Conservation (phyloP, 495 filamentous ascomycete genomes). For the Aspergillus biplanus region DNA sequence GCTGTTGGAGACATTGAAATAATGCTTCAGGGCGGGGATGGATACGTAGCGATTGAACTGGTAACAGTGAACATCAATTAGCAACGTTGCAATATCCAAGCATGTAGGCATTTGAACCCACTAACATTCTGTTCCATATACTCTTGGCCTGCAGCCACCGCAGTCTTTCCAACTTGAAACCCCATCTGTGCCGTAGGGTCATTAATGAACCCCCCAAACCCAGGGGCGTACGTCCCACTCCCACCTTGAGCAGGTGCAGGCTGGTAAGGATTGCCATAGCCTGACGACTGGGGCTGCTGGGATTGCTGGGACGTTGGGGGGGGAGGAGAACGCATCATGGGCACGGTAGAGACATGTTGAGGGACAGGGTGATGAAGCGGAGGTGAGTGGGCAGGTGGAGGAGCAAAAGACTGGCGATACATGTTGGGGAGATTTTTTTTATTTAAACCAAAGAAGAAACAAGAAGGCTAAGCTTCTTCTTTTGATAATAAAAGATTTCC, state of each 20-base stretch:
- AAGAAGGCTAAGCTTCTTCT: not conserved
- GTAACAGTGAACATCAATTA: constrained; percentile 16
- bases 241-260: constrained; percentile 52
- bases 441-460: constrained; percentile 9
- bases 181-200: constrained; percentile 97
- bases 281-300: constrained; percentile 64
- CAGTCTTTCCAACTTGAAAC: constrained; percentile 90
- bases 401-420: constrained; percentile 81
- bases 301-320: constrained; percentile 78
- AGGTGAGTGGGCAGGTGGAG: constrained; percentile 80
- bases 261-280: constrained; percentile 78
- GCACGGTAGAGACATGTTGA: constrained; percentile 97
- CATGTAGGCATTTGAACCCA: not conserved
- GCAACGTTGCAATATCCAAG: constrained; percentile 4
- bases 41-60: constrained; percentile 94
- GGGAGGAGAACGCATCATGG: constrained; percentile 96
- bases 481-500: not conserved
- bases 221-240: constrained; percentile 64
- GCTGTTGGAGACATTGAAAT: constrained; percentile 95
- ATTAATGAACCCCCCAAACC: constrained; percentile 87
- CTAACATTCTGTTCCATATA: constrained; percentile 90
- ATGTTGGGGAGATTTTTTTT: constrained; percentile 48
- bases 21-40: constrained; percentile 90
- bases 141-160: constrained; percentile 84
- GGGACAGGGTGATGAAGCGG: constrained; percentile 98